A percentile compares a stretch with the other conserved stretches of the same genome.
Conservation (phyloP, 768 basidiomycete genomes). For the Auricularia sp. region DNA sequence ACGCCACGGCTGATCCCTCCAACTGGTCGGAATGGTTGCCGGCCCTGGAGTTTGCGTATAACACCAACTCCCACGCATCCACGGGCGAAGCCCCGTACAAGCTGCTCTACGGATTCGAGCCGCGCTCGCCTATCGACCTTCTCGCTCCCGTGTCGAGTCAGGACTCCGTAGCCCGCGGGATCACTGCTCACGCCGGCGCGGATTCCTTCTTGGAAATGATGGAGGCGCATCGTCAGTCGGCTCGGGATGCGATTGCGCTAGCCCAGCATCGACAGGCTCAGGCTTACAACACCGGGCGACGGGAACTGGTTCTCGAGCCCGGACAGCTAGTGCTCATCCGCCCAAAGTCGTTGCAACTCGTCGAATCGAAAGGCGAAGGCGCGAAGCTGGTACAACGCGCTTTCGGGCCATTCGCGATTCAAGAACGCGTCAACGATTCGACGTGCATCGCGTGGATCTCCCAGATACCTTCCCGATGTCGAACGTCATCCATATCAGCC, state of each 20-base stretch:
- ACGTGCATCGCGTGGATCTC: neutral
- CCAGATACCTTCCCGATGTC: neutral
- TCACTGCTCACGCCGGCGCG: neutral
- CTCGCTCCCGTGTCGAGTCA: neutral
- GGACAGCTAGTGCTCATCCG: slow-evolving; percentile 19
- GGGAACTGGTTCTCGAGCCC: slow-evolving; percentile 12
- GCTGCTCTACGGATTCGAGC: slow-evolving; percentile 24
- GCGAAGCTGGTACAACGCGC: slow-evolving; percentile 14
- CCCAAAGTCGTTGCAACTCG: slow-evolving; percentile 18
- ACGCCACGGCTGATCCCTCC: slow-evolving; percentile 23
- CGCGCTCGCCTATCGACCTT: neutral
- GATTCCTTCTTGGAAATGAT: neutral
- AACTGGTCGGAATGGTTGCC: slow-evolving; percentile 18
- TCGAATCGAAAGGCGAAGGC: slow-evolving; percentile 15
- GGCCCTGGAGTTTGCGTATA: slow-evolving; percentile 20
- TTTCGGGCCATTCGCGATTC: slow-evolving; percentile 17
- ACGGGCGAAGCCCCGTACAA: slow-evolving; percentile 30
- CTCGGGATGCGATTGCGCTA: slow-evolving; percentile 11
- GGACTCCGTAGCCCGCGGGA: neutral
- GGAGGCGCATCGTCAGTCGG: neutral
- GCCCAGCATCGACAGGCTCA: slow-evolving; percentile 17
- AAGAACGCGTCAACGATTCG: slow-evolving; percentile 11
- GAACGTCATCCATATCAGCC: slow-evolving; percentile 16
- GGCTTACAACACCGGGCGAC: slow-evolving; percentile 15
- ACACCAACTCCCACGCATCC: slow-evolving; percentile 23